Base-by-base conservation (phyloP, 805 yeast genomes). In the Saccharomyces kudriavzevii region DNA sequence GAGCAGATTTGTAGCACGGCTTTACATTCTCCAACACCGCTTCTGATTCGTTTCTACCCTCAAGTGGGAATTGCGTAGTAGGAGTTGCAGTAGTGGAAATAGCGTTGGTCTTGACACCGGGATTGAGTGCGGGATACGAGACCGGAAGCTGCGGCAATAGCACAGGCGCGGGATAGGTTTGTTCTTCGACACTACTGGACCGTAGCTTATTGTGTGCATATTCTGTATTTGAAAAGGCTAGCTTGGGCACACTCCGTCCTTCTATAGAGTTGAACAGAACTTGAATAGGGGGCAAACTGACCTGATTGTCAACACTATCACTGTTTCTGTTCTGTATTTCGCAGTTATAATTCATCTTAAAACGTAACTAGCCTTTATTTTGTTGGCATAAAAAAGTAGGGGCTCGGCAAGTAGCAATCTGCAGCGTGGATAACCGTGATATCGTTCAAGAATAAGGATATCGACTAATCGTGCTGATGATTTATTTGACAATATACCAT, bases 231-330 rank as follows among this genome's bases (percentile, higher is more conserved):
- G 43, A 17, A 17, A 35, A 35, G n/a, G 43, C 43, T 24, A 35
- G 9, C 11, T 35, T 24, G 43, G 43, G 43, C 43, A 35, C 29
- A 22, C 28, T 27, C 22, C 48, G 48, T 26, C 47, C 20, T 24
- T 54, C 55, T 29, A 54, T 52, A 17, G 54, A 49, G 28, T 55
- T 52, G 31, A 57, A 52, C 43, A 57, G 54, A 27, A 49, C 55
- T 35, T 54, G 60, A 28, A 57, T 57, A 10, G 60, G 55, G 22
- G 60, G 60, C 51, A 57, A 48, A 47, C 54, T 52, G 40, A 55
- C 40, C 35, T 54, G 57, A 20, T 49, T 17, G 43, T 35, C 43
- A n/a, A 2, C 22, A 35, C 11, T 17, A 4, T 35, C 17, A 20
- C 11, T 35, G 43, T 35, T 35, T 11, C 43, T 35, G 43, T 35